Conservation (phyloP, 805 yeast genomes). For the Candida nitratophila region DNA sequence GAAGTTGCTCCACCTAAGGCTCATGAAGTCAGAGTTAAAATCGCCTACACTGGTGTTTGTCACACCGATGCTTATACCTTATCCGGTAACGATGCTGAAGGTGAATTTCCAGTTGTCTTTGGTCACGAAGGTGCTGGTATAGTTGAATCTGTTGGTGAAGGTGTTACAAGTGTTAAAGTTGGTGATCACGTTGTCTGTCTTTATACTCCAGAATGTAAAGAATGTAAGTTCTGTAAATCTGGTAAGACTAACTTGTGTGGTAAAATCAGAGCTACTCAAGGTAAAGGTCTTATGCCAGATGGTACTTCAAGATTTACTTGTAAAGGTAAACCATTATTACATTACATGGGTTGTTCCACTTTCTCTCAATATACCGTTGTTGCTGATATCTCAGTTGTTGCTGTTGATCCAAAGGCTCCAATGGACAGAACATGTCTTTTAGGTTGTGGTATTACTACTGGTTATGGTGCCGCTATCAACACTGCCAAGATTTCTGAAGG, state of each 20-base stretch:
- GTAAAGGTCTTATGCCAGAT: slow-evolving; percentile 98
- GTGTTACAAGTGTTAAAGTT: slow-evolving; percentile 78
- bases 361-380: slow-evolving; percentile 97
- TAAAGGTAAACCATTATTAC: slow-evolving; percentile 78
- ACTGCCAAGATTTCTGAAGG: slow-evolving; percentile 88
- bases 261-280: slow-evolving; percentile 94
- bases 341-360: slow-evolving; percentile 98
- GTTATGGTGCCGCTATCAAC: slow-evolving; percentile 94
- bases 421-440: slow-evolving; percentile 83
- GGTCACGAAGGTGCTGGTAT: slow-evolving; percentile 99
- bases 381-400: slow-evolving; percentile 94
- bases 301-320: slow-evolving; percentile 88
- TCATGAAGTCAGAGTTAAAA: slow-evolving; percentile 92
- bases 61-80: slow-evolving; percentile 98
- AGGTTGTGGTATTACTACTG: slow-evolving; percentile 98
- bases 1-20: slow-evolving; percentile 93
- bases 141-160: slow-evolving; percentile 93
- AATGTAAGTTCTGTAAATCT: slow-evolving; percentile 90
- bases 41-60: slow-evolving; percentile 88
- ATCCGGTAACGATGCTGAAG: slow-evolving; percentile 94
- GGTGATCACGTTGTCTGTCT: slow-evolving; percentile 94
- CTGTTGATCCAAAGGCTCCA: slow-evolving; percentile 78
- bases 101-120: slow-evolving; percentile 84
- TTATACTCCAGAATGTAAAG: slow-evolving; percentile 94
- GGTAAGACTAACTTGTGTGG: slow-evolving; percentile 97